Conservation (phyloP, 108 stramenopile genomes). For the Bacterosira constricta region DNA sequence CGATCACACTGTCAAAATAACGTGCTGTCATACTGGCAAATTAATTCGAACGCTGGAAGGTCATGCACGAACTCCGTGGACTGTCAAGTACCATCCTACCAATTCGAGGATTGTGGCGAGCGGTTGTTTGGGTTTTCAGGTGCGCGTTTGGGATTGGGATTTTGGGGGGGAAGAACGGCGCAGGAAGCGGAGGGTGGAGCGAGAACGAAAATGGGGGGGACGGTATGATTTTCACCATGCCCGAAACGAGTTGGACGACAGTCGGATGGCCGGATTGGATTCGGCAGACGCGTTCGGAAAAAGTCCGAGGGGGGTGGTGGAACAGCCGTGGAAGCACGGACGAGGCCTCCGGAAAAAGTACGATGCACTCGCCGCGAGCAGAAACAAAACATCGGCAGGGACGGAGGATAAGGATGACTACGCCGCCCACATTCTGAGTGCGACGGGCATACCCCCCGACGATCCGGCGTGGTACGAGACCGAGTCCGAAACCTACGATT, state of each 20-base stretch:
- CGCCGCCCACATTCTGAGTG: conserved; percentile 12
- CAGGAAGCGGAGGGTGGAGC: conserved; percentile 16
- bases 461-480: conserved; percentile 55
- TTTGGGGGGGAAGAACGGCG: conserved; percentile 25
- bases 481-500: conserved; percentile 45
- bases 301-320: conserved; percentile 17
- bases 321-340: conserved; percentile 19
- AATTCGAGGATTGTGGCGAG: conserved; percentile 81
- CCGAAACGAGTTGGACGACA: not conserved
- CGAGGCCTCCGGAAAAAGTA: not conserved
- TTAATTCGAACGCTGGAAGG: conserved; percentile 81
- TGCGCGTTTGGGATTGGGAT: conserved; percentile 95
- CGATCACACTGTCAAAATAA: conserved; percentile 98
- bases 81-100: conserved; percentile 94
- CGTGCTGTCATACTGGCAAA: conserved; percentile 66
- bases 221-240: conserved; percentile 24
- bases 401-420: conserved; percentile 42
- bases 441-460: conserved; percentile 36
- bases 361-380: not conserved
- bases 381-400: not conserved
- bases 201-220: conserved; percentile 27
- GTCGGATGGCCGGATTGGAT: not conserved
- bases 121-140: conserved; percentile 95
- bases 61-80: conserved; percentile 99
- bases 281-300: not conserved